phyloP scores from a whole-genome alignment of 2,329 filamentous ascomycete species.

The Aureobasidium sp. region DNA sequence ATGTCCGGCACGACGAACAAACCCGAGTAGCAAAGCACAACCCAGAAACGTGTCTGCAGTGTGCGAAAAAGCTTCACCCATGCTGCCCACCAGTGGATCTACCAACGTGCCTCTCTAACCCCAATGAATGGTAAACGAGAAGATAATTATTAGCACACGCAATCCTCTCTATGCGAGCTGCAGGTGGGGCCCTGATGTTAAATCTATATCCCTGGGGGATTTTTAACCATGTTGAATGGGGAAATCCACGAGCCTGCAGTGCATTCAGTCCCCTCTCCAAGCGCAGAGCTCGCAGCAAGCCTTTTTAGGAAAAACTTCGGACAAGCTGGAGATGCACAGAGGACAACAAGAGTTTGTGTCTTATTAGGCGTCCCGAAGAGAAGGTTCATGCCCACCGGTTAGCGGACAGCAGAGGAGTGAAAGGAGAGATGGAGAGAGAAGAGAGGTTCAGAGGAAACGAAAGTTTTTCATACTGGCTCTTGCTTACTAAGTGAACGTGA shows the following conservation, averaged over 20 bases:
- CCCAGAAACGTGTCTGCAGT: not conserved
- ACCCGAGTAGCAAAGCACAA: not conserved
- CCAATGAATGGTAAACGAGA: not conserved
- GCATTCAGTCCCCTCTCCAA: not conserved
- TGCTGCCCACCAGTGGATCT: not conserved
- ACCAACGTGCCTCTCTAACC: not conserved
- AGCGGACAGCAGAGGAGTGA: not conserved
- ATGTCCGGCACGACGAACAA: not conserved
- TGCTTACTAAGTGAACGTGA: too few relatives aligned
- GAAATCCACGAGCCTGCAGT: not conserved
- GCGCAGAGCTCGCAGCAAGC: not conserved
- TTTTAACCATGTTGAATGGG: not conserved
- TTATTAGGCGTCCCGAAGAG: not conserved
- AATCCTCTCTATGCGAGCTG: not conserved
- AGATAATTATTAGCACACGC: not conserved
- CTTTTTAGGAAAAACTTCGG: not conserved
- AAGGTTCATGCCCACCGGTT: not conserved
- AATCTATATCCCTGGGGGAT: too few relatives aligned
- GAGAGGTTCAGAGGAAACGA: too few relatives aligned
- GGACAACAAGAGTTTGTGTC: not conserved
- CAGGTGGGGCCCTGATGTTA: too few relatives aligned
- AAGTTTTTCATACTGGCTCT: not conserved
- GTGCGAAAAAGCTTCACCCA: not conserved
- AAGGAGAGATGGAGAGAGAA: not conserved
- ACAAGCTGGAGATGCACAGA: not conserved